Evolutionary conservation across 257 asterid species (phyloP), one percentile per base, ranked within the genome.

Genomic region (Plectranthus barbatus): DNA sequence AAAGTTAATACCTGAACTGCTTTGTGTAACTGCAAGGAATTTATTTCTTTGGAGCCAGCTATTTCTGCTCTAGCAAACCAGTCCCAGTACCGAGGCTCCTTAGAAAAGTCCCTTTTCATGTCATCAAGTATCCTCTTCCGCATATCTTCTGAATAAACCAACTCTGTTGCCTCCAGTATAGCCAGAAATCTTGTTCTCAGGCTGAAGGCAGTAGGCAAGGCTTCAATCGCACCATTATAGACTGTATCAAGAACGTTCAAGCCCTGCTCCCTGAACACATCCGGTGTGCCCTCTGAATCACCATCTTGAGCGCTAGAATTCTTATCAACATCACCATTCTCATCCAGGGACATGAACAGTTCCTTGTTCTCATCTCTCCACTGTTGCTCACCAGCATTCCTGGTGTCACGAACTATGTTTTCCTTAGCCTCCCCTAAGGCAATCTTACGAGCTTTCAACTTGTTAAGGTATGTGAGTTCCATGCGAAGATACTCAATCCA

Each of bases 401-500:
- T 39, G 6, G 6, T 71, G 59, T 62, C 84, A 45, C 65, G 76
- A 40, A 66, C 42, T 44, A 72, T 60, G 34, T 72, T 67, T 47
- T 76, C 86, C 63, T 70, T 82, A 64, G 76, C 89, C 75, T 90
- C 95, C 39, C 95, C 92, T 18, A 93, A 76, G 49, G 85, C 95
- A 71, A 83, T 81, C 74, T 86, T 93, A 53, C 90, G 88, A 68
- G 94, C 88, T 76, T 78, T 87, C 56, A 93, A 79, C 80, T 90
- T 93, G 80, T 82, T 89, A 24, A 92, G 85, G 79, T 85, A 85
- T 4, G 96, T 90, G 66, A 93, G 92, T 65, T 93, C 99, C 99
- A 93, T 87, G 1, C 94, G 95, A 31, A 93, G 91, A 69, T 89
- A 93, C 72, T 93, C 99, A 24, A 93, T 81, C 97, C 97, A 89